A percentile compares a stretch with the other conserved stretches of the same genome.
phyloP scores from a whole-genome alignment of 2,329 filamentous ascomycete species.

The Eutypa lata region DNA sequence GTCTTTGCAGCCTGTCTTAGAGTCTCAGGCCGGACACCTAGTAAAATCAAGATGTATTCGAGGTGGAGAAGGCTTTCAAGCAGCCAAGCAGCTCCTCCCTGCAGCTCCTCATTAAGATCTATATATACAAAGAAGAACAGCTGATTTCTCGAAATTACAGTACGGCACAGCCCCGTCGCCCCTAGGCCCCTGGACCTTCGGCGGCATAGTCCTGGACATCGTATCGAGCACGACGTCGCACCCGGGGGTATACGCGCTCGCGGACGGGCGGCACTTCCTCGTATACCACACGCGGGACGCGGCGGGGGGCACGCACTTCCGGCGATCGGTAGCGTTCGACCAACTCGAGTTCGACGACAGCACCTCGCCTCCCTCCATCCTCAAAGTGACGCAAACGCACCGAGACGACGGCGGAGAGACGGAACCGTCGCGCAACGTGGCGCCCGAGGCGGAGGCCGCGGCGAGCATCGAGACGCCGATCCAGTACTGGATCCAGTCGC shows the following conservation, averaged over 20 bases:
- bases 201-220: constrained; percentile 30
- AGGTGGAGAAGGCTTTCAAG: too few relatives aligned
- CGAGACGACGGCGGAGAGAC: constrained; percentile 15
- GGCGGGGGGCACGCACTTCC: constrained; percentile 31
- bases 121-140: too few relatives aligned
- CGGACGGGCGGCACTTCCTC: constrained; percentile 26
- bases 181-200: constrained; percentile 35
- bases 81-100: too few relatives aligned
- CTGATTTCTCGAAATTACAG: too few relatives aligned
- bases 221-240: constrained; percentile 36
- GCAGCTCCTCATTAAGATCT: too few relatives aligned
- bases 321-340: constrained; percentile 34
- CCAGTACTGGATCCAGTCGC: constrained; percentile 34
- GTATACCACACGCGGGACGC: constrained; percentile 36
- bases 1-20: too few relatives aligned
- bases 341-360: constrained; percentile 30
- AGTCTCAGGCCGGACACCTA: too few relatives aligned
- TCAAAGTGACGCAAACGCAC: constrained; percentile 27
- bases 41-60: too few relatives aligned
- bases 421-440: constrained; percentile 31
- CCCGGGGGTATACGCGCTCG: constrained; percentile 29
- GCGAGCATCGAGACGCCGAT: constrained; percentile 28
- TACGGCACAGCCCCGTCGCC: constrained; percentile 32
- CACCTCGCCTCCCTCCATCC: constrained; percentile 23
- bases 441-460: constrained; percentile 20